phyloP scores from a whole-genome alignment of 202 grass and related monocot species.

The Hordeum pubiflorum region DNA sequence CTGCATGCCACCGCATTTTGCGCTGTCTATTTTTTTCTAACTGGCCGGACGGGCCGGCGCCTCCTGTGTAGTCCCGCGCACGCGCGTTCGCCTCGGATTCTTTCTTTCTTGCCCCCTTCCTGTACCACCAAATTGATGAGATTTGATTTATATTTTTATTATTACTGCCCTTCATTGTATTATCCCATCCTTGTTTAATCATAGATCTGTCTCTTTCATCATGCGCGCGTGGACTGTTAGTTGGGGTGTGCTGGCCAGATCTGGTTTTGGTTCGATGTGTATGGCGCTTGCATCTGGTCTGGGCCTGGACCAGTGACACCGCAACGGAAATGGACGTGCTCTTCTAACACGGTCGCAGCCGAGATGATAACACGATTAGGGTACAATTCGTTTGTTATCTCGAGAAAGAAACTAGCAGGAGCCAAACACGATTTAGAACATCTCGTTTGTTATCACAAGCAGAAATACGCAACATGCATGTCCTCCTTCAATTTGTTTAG shows the following conservation, averaged over 20 bases:
- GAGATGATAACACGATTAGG: too few species aligned
- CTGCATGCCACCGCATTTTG: slow-evolving; percentile 1
- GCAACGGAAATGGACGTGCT: too few species aligned
- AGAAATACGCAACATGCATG: too few species aligned
- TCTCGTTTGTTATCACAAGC: too few species aligned
- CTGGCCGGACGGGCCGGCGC: not conserved
- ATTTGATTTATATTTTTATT: slow-evolving; percentile 39
- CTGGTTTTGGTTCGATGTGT: too few species aligned
- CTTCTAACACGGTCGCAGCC: too few species aligned
- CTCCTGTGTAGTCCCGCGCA: slow-evolving; percentile 5
- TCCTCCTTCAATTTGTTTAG: too few species aligned
- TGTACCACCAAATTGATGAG: slow-evolving; percentile 14
- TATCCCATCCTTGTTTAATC: slow-evolving; percentile 16
- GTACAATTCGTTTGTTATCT: too few species aligned
- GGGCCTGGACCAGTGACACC: too few species aligned
- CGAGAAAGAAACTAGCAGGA: too few species aligned
- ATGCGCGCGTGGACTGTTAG: not conserved
- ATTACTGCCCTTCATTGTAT: not conserved
- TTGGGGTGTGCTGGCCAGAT: not conserved
- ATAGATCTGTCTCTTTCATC: not conserved
- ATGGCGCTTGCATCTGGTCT: too few species aligned
- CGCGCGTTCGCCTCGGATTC: slow-evolving; percentile 31
- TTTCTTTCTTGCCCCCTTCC: not conserved
- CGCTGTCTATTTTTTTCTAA: slow-evolving; percentile 13
- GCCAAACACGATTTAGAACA: too few species aligned